A percentile compares a stretch with the other conserved stretches of the same genome.
These are phyloP conservation scores for Emmonsiellopsis sp. DNA, from an alignment of 2,329 filamentous ascomycete species.

Conservation along the genomic window DNA sequence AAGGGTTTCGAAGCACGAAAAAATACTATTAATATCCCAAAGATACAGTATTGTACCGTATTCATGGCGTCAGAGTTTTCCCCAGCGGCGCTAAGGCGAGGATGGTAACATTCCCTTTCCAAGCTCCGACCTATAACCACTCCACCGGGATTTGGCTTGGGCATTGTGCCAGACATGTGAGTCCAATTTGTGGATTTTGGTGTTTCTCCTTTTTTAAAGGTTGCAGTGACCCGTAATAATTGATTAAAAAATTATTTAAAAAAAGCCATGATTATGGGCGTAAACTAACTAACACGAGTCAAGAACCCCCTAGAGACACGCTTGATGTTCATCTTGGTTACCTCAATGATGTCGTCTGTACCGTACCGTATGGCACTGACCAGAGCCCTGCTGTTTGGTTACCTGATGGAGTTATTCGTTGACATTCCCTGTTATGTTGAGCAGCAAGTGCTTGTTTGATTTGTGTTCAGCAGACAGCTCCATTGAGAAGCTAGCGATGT, in stretches of 20 bases:
- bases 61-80: background rate
- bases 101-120: background rate
- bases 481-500: no score
- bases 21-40: background rate
- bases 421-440: no score
- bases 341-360: no score
- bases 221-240: background rate
- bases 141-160: background rate
- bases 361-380: no score
- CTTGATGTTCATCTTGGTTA: no score
- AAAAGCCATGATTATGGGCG: no score
- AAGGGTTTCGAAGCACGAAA: background rate
- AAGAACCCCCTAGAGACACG: no score
- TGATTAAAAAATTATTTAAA: background rate
- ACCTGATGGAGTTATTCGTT: no score
- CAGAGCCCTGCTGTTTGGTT: no score
- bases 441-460: no score
- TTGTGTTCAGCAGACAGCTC: no score
- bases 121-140: constrained; percentile 2
- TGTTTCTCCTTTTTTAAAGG: background rate
- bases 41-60: background rate
- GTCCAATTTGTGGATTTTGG: background rate
- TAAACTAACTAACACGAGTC: no score
- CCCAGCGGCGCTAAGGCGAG: background rate
- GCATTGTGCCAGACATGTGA: background rate